phyloP scores from a whole-genome alignment of 1,284 basidiomycete species.

The Moesziomyces sp. region DNA sequence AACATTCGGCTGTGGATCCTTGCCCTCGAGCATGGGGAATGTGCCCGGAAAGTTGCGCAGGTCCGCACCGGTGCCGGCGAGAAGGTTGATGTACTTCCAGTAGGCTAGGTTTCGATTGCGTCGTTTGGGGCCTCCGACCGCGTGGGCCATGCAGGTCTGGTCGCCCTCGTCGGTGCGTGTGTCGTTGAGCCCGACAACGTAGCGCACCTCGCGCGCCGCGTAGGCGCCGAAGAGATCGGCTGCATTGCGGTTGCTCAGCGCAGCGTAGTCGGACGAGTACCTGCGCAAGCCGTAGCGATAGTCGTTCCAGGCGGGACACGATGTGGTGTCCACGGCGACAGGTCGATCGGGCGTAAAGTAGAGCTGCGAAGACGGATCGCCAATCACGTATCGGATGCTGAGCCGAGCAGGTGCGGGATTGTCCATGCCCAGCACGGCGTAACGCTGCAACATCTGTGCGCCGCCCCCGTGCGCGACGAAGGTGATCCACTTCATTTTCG shows the following conservation, averaged over 20 bases:
- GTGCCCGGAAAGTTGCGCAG: slow-evolving; percentile 40
- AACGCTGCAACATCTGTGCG: slow-evolving; percentile 53
- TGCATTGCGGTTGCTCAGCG: slow-evolving; percentile 3
- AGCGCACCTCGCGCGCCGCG: slow-evolving; percentile 49
- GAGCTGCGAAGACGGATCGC: slow-evolving; percentile 50
- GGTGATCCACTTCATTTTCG: slow-evolving; percentile 55
- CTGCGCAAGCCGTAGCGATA: slow-evolving; percentile 50
- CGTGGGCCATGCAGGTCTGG: slow-evolving; percentile 55
- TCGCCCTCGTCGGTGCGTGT: slow-evolving; percentile 39
- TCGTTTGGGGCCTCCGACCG: slow-evolving; percentile 40
- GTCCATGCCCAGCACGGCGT: slow-evolving; percentile 43
- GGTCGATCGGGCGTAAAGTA: slow-evolving; percentile 60
- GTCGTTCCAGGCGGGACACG: slow-evolving; percentile 47
- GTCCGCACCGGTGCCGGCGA: slow-evolving; percentile 22
- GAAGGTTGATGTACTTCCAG: slow-evolving; percentile 60
- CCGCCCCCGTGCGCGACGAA: slow-evolving; percentile 62
- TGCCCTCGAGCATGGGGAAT: slow-evolving; percentile 41
- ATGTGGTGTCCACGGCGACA: slow-evolving; percentile 17
- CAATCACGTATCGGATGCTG: slow-evolving; percentile 51
- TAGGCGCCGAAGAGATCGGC: slow-evolving; percentile 41
- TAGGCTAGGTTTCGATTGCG: slow-evolving; percentile 47
- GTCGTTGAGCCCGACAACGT: slow-evolving; percentile 50
- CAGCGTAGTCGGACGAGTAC: slow-evolving; percentile 25
- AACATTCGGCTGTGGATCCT: slow-evolving; percentile 14
- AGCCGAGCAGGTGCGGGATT: slow-evolving; percentile 22